Conservation (phyloP, 805 yeast species). For the Suhomyces pyralidae region DNA sequence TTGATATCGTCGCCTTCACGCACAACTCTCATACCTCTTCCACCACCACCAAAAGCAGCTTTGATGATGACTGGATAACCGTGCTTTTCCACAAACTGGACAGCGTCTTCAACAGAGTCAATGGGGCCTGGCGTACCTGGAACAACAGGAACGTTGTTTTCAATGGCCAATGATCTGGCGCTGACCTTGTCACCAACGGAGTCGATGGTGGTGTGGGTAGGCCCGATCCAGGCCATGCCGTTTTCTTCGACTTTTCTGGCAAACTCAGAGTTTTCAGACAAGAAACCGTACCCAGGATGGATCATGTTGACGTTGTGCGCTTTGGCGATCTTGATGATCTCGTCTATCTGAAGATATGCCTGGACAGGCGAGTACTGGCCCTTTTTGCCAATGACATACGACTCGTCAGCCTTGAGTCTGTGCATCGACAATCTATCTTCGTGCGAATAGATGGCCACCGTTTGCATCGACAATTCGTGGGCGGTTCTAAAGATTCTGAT, state of each 20-base stretch:
- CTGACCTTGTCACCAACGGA: conserved; percentile 96
- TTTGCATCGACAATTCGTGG: conserved; percentile 94
- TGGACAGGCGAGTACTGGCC: conserved; percentile 94
- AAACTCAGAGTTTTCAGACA: conserved; percentile 88
- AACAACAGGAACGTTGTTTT: conserved; percentile 84
- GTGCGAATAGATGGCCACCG: conserved; percentile 95
- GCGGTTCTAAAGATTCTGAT: conserved; percentile 93
- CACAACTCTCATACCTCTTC: conserved; percentile 99
- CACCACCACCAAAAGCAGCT: conserved; percentile 99
- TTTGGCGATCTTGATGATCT: conserved; percentile 78
- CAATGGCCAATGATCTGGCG: conserved; percentile 83
- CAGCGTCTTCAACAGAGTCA: conserved; percentile 72
- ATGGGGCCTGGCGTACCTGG: conserved; percentile 99
- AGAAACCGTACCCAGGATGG: conserved; percentile 54
- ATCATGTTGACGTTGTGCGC: conserved; percentile 36
- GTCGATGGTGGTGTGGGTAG: conserved; percentile 82
- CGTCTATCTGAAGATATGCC: conserved; percentile 94
- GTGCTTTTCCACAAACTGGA: conserved; percentile 71
- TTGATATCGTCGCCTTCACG: conserved; percentile 90
- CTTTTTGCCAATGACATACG: conserved; percentile 83
- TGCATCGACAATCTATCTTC: conserved; percentile 95
- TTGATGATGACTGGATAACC: conserved; percentile 97
- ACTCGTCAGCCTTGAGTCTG: conserved; percentile 90
- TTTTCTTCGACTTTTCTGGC: conserved; percentile 87
- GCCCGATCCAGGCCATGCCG: conserved; percentile 97